A percentile compares a stretch with the other conserved stretches of the same genome.
These are phyloP conservation scores for Camellia oleifera DNA, from an alignment of 179 eudicot genomes.

Conservation along the genomic window DNA sequence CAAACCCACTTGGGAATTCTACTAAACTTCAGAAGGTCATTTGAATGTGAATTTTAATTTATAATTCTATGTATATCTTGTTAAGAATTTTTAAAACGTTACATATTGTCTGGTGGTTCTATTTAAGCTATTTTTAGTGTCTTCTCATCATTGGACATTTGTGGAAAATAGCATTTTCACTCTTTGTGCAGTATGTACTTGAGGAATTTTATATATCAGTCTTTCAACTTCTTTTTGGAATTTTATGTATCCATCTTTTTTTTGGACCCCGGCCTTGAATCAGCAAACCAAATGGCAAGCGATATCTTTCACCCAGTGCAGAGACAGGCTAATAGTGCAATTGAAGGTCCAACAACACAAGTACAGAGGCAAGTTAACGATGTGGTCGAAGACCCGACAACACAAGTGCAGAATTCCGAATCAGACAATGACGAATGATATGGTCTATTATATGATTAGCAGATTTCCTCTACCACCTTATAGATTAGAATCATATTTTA, in stretches of 20 bases:
- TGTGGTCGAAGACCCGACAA: slow-evolving; percentile 30
- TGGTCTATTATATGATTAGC: not conserved
- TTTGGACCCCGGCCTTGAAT: not conserved
- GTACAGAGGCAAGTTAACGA: slow-evolving; percentile 11
- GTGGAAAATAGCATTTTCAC: not conserved
- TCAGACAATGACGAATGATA: slow-evolving; percentile 34
- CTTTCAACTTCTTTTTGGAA: not conserved
- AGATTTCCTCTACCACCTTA: not conserved
- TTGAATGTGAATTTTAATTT: not conserved
- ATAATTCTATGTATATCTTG: not conserved
- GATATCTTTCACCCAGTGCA: slow-evolving; percentile 36
- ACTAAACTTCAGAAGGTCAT: not conserved
- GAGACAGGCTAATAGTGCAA: not conserved
- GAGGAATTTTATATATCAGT: not conserved
- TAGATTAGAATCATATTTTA: not conserved
- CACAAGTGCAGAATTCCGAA: slow-evolving; percentile 26
- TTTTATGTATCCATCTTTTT: slow-evolving; percentile 1
- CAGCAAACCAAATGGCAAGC: slow-evolving; percentile 44
- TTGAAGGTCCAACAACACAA: slow-evolving; percentile 8
- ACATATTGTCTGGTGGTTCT: no score
- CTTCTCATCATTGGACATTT: not conserved
- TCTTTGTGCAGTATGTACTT: not conserved
- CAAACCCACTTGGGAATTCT: not conserved
- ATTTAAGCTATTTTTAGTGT: not conserved
- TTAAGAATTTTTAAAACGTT: not conserved